Conservation (phyloP, 805 yeast species). For the Candida peoriensis region DNA sequence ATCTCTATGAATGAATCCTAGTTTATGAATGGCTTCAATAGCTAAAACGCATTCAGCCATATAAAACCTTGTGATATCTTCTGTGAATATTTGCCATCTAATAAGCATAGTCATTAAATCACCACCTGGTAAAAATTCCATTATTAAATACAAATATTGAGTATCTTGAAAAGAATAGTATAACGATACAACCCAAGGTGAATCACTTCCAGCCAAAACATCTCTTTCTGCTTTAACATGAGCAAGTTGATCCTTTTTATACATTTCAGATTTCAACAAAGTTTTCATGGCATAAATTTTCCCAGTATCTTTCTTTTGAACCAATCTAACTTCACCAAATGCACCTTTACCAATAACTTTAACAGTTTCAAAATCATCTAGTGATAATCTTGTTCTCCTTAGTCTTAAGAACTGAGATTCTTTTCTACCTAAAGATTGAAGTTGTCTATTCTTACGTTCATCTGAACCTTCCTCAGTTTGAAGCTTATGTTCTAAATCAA, state of each 20-base stretch:
- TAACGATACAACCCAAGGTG: slow-evolving; percentile 93
- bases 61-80: slow-evolving; percentile 94
- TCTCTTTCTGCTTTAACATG: slow-evolving; percentile 97
- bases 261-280: slow-evolving; percentile 75
- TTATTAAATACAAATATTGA: slow-evolving; percentile 86
- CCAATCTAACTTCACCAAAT: slow-evolving; percentile 94
- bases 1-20: slow-evolving; percentile 96
- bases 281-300: slow-evolving; percentile 95
- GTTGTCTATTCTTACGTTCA: slow-evolving; percentile 69
- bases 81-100: slow-evolving; percentile 88
- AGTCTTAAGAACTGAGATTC: slow-evolving; percentile 87
- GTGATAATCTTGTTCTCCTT: slow-evolving; percentile 84
- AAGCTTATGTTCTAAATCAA: slow-evolving; percentile 79
- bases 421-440: slow-evolving; percentile 74
- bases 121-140: slow-evolving; percentile 99
- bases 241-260: slow-evolving; percentile 88
- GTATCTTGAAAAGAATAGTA: slow-evolving; percentile 93
- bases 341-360: slow-evolving; percentile 99
- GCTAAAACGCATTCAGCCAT: slow-evolving; percentile 96
- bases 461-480: slow-evolving; percentile 60
- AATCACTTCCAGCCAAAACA: slow-evolving; percentile 87
- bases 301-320: slow-evolving; percentile 88
- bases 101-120: slow-evolving; percentile 92
- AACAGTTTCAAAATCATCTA: slow-evolving; percentile 91
- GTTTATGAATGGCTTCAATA: slow-evolving; percentile 86